A percentile compares a stretch with the other conserved stretches of the same genome.
These are phyloP conservation scores for Linaria vulgaris DNA, from an alignment of 257 asterid genomes.

Conservation along the genomic window DNA sequence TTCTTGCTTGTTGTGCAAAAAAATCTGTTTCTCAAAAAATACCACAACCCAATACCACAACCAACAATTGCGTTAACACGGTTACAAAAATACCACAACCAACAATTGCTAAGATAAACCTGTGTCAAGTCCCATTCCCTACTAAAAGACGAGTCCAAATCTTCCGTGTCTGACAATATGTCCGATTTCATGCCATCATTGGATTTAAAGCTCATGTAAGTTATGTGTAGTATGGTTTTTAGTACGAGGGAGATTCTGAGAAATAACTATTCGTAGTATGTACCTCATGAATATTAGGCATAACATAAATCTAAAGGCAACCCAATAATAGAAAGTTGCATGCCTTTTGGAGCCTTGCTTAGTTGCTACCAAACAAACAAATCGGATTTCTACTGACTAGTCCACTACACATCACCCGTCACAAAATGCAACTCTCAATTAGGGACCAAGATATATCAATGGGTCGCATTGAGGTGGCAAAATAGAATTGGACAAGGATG, in stretches of 20 bases:
- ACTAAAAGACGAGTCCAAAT: too few relatives aligned
- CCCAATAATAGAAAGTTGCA: too few relatives aligned
- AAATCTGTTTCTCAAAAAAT: slow-evolving; percentile 97
- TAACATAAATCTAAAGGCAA: too few relatives aligned
- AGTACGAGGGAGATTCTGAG: too few relatives aligned
- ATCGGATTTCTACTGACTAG: slow-evolving; percentile 25
- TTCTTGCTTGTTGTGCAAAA: slow-evolving; percentile 99
- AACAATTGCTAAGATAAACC: background rate
- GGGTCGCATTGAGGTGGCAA: slow-evolving; percentile 30
- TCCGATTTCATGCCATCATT: too few relatives aligned
- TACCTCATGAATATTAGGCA: too few relatives aligned
- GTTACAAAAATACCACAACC: too few relatives aligned
- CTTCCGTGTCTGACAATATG: too few relatives aligned
- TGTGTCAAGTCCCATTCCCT: background rate
- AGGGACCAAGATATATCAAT: slow-evolving; percentile 20
- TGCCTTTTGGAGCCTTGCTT: too few relatives aligned
- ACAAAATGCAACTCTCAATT: slow-evolving; percentile 15
- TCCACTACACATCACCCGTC: slow-evolving; percentile 15
- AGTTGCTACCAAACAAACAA: slow-evolving; percentile 26
- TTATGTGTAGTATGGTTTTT: too few relatives aligned
- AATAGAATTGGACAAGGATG: slow-evolving; percentile 26
- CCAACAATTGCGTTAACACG: background rate
- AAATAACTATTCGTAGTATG: too few relatives aligned
- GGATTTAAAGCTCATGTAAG: too few relatives aligned
- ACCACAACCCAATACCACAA: slow-evolving; percentile 19